phyloP scores from a whole-genome alignment of 768 basidiomycete genomes.

The Rhizopogon salebrosus region DNA sequence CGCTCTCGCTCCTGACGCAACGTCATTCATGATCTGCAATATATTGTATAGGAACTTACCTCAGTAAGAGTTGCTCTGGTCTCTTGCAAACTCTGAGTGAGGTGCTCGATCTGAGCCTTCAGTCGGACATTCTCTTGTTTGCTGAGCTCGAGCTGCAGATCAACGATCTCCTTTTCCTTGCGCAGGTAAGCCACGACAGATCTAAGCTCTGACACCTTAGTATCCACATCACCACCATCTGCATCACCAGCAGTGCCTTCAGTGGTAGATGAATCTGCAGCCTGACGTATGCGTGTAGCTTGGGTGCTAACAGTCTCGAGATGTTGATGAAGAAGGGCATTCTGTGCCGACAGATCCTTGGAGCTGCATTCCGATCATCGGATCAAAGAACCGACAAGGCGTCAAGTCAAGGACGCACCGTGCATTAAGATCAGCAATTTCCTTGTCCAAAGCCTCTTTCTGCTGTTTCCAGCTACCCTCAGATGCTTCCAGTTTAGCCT shows the following conservation, averaged over 20 bases:
- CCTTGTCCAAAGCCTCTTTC: slow-evolving; percentile 71
- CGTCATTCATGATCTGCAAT: not conserved
- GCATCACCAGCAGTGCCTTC: slow-evolving; percentile 35
- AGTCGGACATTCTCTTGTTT: slow-evolving; percentile 70
- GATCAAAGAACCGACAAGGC: not conserved
- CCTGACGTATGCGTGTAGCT: slow-evolving; percentile 73
- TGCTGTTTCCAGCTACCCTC: slow-evolving; percentile 81
- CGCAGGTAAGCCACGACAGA: slow-evolving; percentile 78
- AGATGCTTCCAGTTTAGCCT: slow-evolving; percentile 64
- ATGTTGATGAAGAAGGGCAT: slow-evolving; percentile 73
- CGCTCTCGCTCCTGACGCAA: slow-evolving; percentile 69
- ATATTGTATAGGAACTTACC: slow-evolving; percentile 31
- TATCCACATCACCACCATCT: slow-evolving; percentile 51
- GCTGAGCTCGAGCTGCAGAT: slow-evolving; percentile 79
- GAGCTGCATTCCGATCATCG: slow-evolving; percentile 37
- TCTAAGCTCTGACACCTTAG: slow-evolving; percentile 67
- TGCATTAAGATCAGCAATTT: slow-evolving; percentile 63
- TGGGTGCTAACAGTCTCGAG: slow-evolving; percentile 81
- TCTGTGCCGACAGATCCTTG: slow-evolving; percentile 73
- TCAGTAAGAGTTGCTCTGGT: slow-evolving; percentile 65
- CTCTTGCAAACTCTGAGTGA: slow-evolving; percentile 66
- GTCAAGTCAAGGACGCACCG: slow-evolving; percentile 40
- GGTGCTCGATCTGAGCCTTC: slow-evolving; percentile 70
- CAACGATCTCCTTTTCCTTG: slow-evolving; percentile 90
- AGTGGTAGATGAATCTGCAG: slow-evolving; percentile 46